Percentiles rank a stretch among this genome's conserved stretches.
Evolutionary conservation across 495 filamentous ascomycete genomes (phyloP).

Genomic region (Evernia prunastri): DNA sequence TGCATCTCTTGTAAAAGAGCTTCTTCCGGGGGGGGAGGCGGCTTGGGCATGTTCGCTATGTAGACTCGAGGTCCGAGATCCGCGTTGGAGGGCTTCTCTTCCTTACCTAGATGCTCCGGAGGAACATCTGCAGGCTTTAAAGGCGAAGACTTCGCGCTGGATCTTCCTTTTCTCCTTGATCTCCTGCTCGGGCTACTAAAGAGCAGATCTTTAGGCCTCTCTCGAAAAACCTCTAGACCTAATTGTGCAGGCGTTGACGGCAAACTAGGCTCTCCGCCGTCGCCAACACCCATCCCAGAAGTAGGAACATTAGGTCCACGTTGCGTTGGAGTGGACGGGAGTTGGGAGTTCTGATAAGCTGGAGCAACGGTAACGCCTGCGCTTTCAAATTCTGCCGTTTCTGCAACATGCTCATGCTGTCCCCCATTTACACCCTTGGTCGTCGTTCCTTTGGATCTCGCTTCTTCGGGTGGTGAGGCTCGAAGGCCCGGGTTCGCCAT

Average conservation of each 20-base stretch:
- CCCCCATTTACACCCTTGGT: neutral
- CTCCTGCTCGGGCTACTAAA: constrained; percentile 39
- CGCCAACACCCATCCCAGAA: constrained; percentile 12
- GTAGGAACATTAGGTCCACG: neutral
- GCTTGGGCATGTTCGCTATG: constrained; percentile 4
- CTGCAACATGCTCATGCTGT: neutral
- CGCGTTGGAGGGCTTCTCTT: neutral
- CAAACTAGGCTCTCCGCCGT: constrained; percentile 55
- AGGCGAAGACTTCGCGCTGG: constrained; percentile 30
- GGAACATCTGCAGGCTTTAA: constrained; percentile 32
- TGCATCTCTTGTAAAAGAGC: neutral
- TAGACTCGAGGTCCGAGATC: constrained; percentile 9
- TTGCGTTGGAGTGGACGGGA: constrained; percentile 9
- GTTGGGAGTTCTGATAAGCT: neutral
- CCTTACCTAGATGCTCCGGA: constrained; percentile 9
- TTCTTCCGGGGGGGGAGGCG: constrained; percentile 1
- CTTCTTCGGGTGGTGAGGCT: constrained; percentile 5
- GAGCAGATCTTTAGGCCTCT: constrained; percentile 33
- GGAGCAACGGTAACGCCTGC: neutral
- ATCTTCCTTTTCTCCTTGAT: constrained; percentile 27
- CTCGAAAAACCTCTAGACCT: constrained; percentile 44
- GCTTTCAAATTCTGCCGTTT: too few relatives aligned
- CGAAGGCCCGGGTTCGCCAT: neutral
- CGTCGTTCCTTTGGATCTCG: neutral
- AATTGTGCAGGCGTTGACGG: constrained; percentile 62